Evolutionary conservation across 2,329 filamentous ascomycete species (phyloP).

Genomic region (Fusarium tricinctum): DNA sequence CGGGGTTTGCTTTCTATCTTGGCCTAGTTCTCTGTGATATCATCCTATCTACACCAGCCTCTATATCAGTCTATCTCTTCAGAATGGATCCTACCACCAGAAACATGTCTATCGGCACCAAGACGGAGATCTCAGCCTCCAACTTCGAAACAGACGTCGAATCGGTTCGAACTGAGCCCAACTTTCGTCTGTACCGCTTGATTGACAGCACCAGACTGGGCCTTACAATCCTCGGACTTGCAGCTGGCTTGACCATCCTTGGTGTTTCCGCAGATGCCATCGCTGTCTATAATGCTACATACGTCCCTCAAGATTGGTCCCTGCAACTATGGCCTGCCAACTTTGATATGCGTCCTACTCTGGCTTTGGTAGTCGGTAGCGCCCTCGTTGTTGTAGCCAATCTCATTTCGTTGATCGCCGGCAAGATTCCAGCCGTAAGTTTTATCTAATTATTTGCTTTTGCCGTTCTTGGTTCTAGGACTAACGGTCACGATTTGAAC

Average conservation of each 20-base stretch:
- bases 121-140: constrained; percentile 60
- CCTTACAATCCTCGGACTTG: constrained; percentile 65
- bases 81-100: constrained; percentile 31
- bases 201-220: constrained; percentile 62
- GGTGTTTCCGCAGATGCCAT: constrained; percentile 69
- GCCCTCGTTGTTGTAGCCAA: constrained; percentile 65
- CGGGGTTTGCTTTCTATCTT: constrained; percentile 25
- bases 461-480: constrained; percentile 14
- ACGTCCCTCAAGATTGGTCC: constrained; percentile 61
- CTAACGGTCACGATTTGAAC: constrained; percentile 32
- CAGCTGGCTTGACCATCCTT: constrained; percentile 66
- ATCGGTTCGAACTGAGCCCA: constrained; percentile 54
- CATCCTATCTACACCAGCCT: constrained; percentile 6
- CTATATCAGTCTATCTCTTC: constrained; percentile 6
- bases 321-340: constrained; percentile 70
- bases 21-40: constrained; percentile 1
- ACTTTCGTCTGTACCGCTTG: constrained; percentile 56
- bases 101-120: constrained; percentile 52
- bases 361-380: constrained; percentile 67
- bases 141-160: constrained; percentile 65
- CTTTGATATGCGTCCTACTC: constrained; percentile 69
- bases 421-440: constrained; percentile 64
- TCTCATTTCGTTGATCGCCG: constrained; percentile 62
- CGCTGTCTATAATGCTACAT: constrained; percentile 68
- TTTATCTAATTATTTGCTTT: constrained; percentile 9